Conservation (phyloP, 192 early-diverging fungal genomes). For the Chytriomyces sp. region DNA sequence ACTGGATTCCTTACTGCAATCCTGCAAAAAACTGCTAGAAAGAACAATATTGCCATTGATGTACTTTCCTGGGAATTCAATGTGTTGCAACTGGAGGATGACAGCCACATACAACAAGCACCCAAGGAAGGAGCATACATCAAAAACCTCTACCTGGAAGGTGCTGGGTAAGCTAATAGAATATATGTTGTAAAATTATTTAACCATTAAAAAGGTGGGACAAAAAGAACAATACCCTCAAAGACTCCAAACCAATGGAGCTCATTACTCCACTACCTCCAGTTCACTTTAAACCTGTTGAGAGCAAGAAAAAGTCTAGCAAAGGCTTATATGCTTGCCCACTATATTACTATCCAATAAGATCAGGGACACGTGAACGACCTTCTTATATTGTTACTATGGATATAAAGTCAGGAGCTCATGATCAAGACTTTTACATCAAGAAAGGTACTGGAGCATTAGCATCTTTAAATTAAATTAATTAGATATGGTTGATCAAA, state of each 20-base stretch:
- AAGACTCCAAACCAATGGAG: conserved; percentile 64
- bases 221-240: conserved; percentile 58
- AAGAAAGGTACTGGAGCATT: conserved; percentile 63
- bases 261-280: conserved; percentile 60
- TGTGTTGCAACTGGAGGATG: conserved; percentile 62
- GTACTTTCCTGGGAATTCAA: conserved; percentile 61
- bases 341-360: conserved; percentile 61
- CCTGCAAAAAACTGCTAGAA: conserved; percentile 59
- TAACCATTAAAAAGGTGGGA: conserved; percentile 49
- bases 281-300: conserved; percentile 63
- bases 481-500: too few species aligned
- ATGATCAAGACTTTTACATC: conserved; percentile 62
- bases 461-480: conserved; percentile 39
- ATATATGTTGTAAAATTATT: neutral
- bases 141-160: conserved; percentile 58
- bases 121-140: conserved; percentile 67
- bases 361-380: conserved; percentile 62
- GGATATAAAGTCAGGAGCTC: conserved; percentile 58
- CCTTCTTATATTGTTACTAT: conserved; percentile 63
- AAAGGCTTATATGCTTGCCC: conserved; percentile 63
- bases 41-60: conserved; percentile 60
- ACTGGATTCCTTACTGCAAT: conserved; percentile 64
- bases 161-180: conserved; percentile 58
- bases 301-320: conserved; percentile 56
- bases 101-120: conserved; percentile 46